phyloP scores from a whole-genome alignment of 164 flowering plant species.

The Kingdonia uniflora region DNA sequence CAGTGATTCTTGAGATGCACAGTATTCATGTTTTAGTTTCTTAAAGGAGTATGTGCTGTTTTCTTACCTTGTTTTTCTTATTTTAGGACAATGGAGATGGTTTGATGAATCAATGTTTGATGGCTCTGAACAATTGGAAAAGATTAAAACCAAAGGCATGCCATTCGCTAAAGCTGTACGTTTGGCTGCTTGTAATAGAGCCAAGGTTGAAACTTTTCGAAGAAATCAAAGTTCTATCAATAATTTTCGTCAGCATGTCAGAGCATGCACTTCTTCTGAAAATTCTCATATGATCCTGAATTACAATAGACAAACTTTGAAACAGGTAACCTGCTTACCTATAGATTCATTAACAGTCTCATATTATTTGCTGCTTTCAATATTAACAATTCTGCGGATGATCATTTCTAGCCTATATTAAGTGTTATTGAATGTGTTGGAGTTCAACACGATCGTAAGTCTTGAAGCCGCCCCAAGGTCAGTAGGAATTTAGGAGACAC shows the following conservation, averaged over 20 bases:
- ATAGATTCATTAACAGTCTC: too few relatives aligned
- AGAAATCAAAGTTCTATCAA: constrained; percentile 56
- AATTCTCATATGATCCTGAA: constrained; percentile 77
- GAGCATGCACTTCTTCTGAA: constrained; percentile 54
- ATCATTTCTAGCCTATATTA: too few relatives aligned
- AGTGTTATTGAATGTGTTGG: too few relatives aligned
- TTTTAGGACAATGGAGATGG: constrained; percentile 96
- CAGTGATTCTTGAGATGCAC: too few relatives aligned
- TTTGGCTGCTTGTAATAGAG: constrained; percentile 87
- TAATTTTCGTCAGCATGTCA: constrained; percentile 60
- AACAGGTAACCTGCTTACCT: constrained; percentile 40
- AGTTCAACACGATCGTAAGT: too few relatives aligned
- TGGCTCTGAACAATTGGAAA: constrained; percentile 89
- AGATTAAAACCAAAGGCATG: constrained; percentile 70
- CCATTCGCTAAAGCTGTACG: constrained; percentile 84
- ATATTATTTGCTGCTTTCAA: too few relatives aligned
- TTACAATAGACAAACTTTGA: constrained; percentile 59
- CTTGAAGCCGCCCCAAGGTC: too few relatives aligned
- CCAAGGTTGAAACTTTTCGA: constrained; percentile 78
- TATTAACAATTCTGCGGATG: too few relatives aligned
- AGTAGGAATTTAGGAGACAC: too few relatives aligned
- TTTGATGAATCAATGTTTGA: constrained; percentile 96
- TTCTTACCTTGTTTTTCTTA: not conserved
- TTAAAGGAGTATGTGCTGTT: not conserved
- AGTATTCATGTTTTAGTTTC: too few relatives aligned